phyloP scores from a whole-genome alignment of 1,284 basidiomycete species.

The Fomitopsis betulina region DNA sequence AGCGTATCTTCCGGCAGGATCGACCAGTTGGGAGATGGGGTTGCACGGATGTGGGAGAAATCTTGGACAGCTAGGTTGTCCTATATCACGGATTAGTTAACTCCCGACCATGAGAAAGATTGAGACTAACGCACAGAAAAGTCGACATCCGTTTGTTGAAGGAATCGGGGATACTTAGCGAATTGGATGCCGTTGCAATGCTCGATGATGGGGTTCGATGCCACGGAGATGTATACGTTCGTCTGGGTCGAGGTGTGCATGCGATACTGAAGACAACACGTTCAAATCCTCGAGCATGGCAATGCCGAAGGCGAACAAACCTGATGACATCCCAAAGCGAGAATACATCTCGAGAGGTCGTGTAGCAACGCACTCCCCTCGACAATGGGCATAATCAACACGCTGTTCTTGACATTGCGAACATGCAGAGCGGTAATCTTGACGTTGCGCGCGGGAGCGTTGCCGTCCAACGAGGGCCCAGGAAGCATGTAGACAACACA shows the following conservation, averaged over 20 bases:
- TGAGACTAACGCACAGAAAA: background rate
- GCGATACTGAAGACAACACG: constrained; percentile 51
- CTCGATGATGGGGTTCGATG: constrained; percentile 75
- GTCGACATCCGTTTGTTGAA: constrained; percentile 10
- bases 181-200: constrained; percentile 59
- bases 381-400: constrained; percentile 61
- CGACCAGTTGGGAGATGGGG: constrained; percentile 75
- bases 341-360: constrained; percentile 49
- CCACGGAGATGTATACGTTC: constrained; percentile 58
- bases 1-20: constrained; percentile 10
- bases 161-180: constrained; percentile 45
- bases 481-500: constrained; percentile 67
- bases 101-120: background rate
- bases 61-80: constrained; percentile 57
- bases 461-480: constrained; percentile 1
- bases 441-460: constrained; percentile 11
- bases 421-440: constrained; percentile 60
- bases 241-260: constrained; percentile 67
- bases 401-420: constrained; percentile 43
- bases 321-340: constrained; percentile 76
- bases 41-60: constrained; percentile 73
- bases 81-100: background rate
- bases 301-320: constrained; percentile 32
- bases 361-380: constrained; percentile 69
- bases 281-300: background rate